Conservation (phyloP, 352 stramenopile species). For the Phytophthora lateralis region DNA sequence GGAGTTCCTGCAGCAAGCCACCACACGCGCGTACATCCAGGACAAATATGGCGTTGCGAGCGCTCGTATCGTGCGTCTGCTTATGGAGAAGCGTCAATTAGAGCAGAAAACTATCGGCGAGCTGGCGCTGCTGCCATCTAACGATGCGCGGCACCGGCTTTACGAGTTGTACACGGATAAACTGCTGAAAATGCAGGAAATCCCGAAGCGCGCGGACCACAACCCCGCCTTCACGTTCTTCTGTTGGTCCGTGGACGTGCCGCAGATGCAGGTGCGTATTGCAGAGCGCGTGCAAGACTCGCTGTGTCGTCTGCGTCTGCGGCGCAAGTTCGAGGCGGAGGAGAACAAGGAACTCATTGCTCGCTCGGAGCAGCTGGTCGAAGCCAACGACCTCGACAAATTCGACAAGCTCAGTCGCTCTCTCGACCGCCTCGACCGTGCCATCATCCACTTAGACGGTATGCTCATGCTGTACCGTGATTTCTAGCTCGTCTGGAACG, state of each 20-base stretch:
- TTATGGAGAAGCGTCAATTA: slow-evolving; percentile 87
- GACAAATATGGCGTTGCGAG: slow-evolving; percentile 84
- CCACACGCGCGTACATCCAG: slow-evolving; percentile 79
- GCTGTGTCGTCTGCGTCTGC: slow-evolving; percentile 70
- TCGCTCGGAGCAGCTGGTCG: slow-evolving; percentile 85
- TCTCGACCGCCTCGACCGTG: slow-evolving; percentile 84
- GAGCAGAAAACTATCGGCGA: slow-evolving; percentile 89
- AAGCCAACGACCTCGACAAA: slow-evolving; percentile 84
- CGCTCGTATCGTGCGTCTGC: slow-evolving; percentile 82
- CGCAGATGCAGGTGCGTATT: slow-evolving; percentile 64
- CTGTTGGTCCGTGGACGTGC: slow-evolving; percentile 84
- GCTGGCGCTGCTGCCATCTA: slow-evolving; percentile 79
- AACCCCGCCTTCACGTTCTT: slow-evolving; percentile 90
- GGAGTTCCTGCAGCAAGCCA: slow-evolving; percentile 75
- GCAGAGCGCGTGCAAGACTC: slow-evolving; percentile 72
- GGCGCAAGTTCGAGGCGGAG: slow-evolving; percentile 78
- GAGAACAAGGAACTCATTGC: slow-evolving; percentile 90
- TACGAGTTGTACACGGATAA: slow-evolving; percentile 83
- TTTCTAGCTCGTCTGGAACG: slow-evolving; percentile 55
- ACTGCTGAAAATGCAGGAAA: slow-evolving; percentile 85
- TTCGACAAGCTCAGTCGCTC: slow-evolving; percentile 88
- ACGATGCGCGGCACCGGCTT: slow-evolving; percentile 79
- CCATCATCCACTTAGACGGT: slow-evolving; percentile 80
- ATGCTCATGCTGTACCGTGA: slow-evolving; percentile 91
- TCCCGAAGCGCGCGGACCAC: slow-evolving; percentile 87